These are phyloP conservation scores for Penicillium glabrum DNA, from an alignment of 2,329 filamentous ascomycete genomes.

Conservation along the genomic window DNA sequence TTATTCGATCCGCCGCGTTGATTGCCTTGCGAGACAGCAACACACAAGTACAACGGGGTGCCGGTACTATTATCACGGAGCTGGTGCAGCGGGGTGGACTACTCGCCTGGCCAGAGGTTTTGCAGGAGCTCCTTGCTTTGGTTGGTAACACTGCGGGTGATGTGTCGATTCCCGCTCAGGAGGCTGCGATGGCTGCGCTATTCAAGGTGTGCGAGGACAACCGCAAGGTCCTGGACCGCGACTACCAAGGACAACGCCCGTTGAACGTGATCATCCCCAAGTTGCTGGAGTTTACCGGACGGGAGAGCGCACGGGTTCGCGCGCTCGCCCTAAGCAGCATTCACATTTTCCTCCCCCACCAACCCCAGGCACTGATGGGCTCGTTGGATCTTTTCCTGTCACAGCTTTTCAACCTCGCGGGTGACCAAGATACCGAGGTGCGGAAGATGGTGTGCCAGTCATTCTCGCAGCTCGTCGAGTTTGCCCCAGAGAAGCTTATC, in stretches of 20 bases:
- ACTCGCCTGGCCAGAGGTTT: conserved; percentile 84
- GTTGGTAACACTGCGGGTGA: conserved; percentile 71
- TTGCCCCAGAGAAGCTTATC: conserved; percentile 82
- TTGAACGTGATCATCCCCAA: conserved; percentile 87
- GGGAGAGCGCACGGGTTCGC: conserved; percentile 72
- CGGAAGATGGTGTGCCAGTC: conserved; percentile 89
- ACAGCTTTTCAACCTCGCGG: conserved; percentile 77
- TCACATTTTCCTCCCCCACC: conserved; percentile 86
- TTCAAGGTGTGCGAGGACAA: conserved; percentile 98
- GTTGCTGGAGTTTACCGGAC: conserved; percentile 81
- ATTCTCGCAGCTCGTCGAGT: conserved; percentile 88
- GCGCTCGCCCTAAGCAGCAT: conserved; percentile 78
- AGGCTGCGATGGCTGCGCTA: conserved; percentile 90
- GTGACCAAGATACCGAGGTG: conserved; percentile 76
- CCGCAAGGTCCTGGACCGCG: conserved; percentile 77
- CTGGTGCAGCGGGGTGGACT: conserved; percentile 81
- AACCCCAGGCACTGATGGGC: conserved; percentile 76
- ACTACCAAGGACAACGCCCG: conserved; percentile 84
- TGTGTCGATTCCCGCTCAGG: conserved; percentile 70
- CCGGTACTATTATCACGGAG: conserved; percentile 93
- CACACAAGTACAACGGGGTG: conserved; percentile 79
- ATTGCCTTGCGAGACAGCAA: conserved; percentile 78
- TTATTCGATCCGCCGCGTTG: conserved; percentile 78
- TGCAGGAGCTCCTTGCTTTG: conserved; percentile 78
- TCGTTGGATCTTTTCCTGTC: conserved; percentile 79